Conservation (phyloP, 768 basidiomycete genomes). For the Botryobasidium botryosum region DNA sequence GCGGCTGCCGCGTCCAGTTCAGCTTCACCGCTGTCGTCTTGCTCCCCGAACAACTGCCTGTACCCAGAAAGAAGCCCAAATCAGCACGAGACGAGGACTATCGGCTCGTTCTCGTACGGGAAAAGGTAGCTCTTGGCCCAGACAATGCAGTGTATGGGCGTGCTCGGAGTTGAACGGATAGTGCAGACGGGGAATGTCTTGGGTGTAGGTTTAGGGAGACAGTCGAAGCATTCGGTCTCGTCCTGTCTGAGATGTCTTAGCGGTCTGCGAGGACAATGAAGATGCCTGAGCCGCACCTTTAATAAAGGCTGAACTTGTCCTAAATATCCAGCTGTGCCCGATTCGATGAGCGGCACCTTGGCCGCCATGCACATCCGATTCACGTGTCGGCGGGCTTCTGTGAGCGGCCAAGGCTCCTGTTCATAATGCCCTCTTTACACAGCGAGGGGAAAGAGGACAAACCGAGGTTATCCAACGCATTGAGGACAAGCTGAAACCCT, state of each 20-base stretch:
- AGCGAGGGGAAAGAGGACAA: conserved; percentile 14
- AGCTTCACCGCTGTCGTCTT: conserved; percentile 52
- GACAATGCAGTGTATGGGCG: conserved; percentile 96
- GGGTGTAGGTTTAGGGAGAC: conserved; percentile 79
- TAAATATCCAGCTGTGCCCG: conserved; percentile 90
- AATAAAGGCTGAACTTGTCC: conserved; percentile 92
- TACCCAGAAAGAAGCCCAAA: neutral
- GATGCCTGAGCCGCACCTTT: conserved; percentile 35
- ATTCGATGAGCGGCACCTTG: conserved; percentile 79
- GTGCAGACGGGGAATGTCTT: conserved; percentile 97
- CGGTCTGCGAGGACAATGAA: conserved; percentile 3
- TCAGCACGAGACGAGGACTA: neutral
- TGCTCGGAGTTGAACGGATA: conserved; percentile 89
- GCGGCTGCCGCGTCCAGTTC: conserved; percentile 89
- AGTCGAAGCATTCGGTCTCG: conserved; percentile 88
- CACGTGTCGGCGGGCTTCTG: conserved; percentile 87
- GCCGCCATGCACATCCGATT: conserved; percentile 97
- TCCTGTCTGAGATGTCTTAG: conserved; percentile 32
- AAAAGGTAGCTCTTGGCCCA: conserved; percentile 98
- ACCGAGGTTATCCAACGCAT: conserved; percentile 95
- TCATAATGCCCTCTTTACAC: neutral
- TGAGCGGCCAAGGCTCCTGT: neutral
- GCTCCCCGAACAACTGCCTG: conserved; percentile 89
- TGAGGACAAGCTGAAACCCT: conserved; percentile 81
- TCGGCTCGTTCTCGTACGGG: conserved; percentile 35